phyloP scores from a whole-genome alignment of 495 filamentous ascomycete genomes.

The Penicillium crystallinum region DNA sequence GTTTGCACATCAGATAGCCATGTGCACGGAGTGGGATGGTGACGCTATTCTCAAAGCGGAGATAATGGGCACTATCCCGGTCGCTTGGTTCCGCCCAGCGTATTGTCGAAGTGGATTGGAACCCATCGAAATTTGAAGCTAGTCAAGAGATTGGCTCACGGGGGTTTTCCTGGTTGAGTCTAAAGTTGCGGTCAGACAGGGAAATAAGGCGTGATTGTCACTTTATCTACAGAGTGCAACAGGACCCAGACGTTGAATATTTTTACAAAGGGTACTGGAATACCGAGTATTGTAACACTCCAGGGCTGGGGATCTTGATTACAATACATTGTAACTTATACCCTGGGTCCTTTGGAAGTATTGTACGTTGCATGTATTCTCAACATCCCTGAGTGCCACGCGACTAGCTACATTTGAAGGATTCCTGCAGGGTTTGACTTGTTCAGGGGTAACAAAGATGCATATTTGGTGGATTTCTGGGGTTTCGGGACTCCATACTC shows the following conservation, averaged over 20 bases:
- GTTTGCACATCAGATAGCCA: constrained; percentile 1
- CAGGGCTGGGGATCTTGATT: too few species aligned
- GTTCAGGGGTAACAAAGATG: constrained; percentile 4
- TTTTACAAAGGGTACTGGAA: too few species aligned
- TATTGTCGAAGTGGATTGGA: constrained; percentile 3
- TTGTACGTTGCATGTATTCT: not conserved
- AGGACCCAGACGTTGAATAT: too few species aligned
- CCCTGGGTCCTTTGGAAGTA: too few species aligned
- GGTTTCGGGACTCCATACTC: too few species aligned
- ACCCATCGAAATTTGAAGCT: constrained; percentile 13
- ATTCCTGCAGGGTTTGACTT: constrained; percentile 9
- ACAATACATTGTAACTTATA: not conserved
- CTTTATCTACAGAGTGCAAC: too few species aligned
- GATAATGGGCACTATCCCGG: not conserved
- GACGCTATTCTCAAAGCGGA: not conserved
- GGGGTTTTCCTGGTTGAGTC: constrained; percentile 13
- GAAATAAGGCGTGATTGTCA: too few species aligned
- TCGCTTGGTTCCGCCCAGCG: constrained; percentile 12
- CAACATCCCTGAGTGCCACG: constrained; percentile 31
- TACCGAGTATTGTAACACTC: too few species aligned
- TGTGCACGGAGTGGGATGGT: not conserved
- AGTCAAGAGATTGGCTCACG: constrained; percentile 10
- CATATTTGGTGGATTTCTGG: not conserved
- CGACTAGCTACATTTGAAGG: constrained; percentile 9
- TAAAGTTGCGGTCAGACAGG: constrained; percentile 19